Percentiles rank a stretch among this genome's conserved stretches.
These are phyloP conservation scores for Solanum bulbocastanum DNA, from an alignment of 257 asterid species.

Conservation along the genomic window DNA sequence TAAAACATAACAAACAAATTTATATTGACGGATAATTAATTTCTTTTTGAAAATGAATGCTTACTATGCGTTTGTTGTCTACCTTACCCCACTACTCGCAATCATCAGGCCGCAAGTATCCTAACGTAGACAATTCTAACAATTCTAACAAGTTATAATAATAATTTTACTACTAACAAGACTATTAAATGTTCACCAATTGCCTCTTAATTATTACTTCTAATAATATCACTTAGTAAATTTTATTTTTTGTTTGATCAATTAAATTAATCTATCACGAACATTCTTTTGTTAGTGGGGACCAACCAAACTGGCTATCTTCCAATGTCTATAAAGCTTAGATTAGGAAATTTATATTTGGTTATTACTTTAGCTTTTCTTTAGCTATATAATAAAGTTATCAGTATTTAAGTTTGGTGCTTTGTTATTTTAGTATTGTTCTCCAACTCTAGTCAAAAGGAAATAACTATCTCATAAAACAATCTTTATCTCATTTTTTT, in stretches of 20 bases:
- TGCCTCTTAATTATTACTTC: neutral
- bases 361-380: neutral
- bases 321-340: neutral
- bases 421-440: neutral
- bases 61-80: neutral
- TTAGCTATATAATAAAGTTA: neutral
- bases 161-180: neutral
- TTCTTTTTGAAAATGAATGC: neutral
- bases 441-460: neutral
- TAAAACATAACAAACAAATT: neutral
- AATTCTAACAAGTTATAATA: neutral
- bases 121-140: neutral
- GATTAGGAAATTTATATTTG: neutral
- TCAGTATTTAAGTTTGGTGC: neutral
- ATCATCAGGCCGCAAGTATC: neutral
- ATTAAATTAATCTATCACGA: neutral
- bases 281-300: neutral
- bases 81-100: neutral
- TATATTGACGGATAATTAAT: neutral
- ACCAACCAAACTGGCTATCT: neutral
- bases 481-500: neutral
- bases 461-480: neutral
- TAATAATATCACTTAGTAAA: neutral
- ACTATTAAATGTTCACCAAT: neutral
- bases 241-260: neutral